These are phyloP conservation scores for Cyberlindnera xishuangbannaensis DNA, from an alignment of 805 yeast species.

Conservation along the genomic window DNA sequence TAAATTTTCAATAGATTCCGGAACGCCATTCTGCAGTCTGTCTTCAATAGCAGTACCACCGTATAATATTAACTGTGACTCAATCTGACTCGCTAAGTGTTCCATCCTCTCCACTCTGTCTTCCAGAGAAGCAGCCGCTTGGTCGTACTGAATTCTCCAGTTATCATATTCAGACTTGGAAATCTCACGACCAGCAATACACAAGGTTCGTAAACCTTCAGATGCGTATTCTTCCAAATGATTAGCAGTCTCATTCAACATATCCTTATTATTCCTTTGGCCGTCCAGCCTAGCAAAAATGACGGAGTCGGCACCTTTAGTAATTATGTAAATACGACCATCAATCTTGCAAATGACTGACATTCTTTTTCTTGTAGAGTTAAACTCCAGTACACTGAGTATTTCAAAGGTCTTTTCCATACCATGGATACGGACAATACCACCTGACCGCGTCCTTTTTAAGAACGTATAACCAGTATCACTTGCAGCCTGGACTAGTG, in stretches of 20 bases:
- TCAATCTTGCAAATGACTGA: slow-evolving; percentile 66
- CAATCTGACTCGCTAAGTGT: slow-evolving; percentile 67
- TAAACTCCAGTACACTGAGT: slow-evolving; percentile 64
- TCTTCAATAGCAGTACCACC: slow-evolving; percentile 91
- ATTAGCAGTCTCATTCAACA: slow-evolving; percentile 59
- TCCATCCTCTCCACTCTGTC: slow-evolving; percentile 70
- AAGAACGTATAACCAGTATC: slow-evolving; percentile 66
- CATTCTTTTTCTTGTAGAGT: slow-evolving; percentile 84
- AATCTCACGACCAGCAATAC: slow-evolving; percentile 68
- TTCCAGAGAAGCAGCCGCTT: slow-evolving; percentile 58
- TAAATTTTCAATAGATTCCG: slow-evolving; percentile 66
- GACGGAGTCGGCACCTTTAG: slow-evolving; percentile 82
- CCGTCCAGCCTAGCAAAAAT: slow-evolving; percentile 58
- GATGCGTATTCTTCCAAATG: slow-evolving; percentile 76
- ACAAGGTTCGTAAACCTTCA: slow-evolving; percentile 77
- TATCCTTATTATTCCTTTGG: slow-evolving; percentile 35
- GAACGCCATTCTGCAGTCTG: slow-evolving; percentile 80
- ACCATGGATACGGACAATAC: slow-evolving; percentile 63
- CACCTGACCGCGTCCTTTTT: slow-evolving; percentile 64
- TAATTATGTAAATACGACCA: slow-evolving; percentile 55
- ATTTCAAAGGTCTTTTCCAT: slow-evolving; percentile 62
- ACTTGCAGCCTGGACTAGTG: slow-evolving; percentile 74
- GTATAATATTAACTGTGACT: slow-evolving; percentile 53
- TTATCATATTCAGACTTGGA: slow-evolving; percentile 53
- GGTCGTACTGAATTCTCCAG: slow-evolving; percentile 60